Base-by-base conservation (phyloP, 768 basidiomycete genomes). In the Tricholoma flavovirens region DNA sequence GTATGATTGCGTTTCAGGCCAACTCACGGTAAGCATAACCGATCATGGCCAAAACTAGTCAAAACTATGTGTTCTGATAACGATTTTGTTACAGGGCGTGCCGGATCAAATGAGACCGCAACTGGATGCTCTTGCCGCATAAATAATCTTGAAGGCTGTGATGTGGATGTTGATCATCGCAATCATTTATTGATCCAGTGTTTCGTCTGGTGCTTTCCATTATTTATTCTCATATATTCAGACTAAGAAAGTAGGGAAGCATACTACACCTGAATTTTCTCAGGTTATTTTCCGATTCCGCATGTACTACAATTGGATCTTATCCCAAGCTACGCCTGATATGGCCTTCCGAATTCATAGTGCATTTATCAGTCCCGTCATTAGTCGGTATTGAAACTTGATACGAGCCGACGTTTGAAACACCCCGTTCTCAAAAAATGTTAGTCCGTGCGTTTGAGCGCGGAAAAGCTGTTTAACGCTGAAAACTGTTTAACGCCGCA, bases 1-100 rank as follows among this genome's bases (percentile, higher is more conserved):
- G 22, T 67, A 63, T 57, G 69, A 74, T 60, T 53, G 67, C n/a
- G 33, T 54, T 0, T 68, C 62, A 24, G 73, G 73, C 3, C 56
- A 59, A 33, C 68, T 71, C 53, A 64, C 63, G 17, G 64, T 66
- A 29, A 12, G 61, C 59, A 17, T 8, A 14, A 38, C 4, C 2
- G 10, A 10, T 51, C 9, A 11, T 1, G 26, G 17, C 15, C 22
- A 6, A n/a, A n/a, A n/a, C n/a, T n/a, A n/a, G n/a, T n/a, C n/a
- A n/a, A n/a, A n/a, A n/a, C n/a, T 33, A 26, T 14, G 32, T 14
- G 46, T 33, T 40, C 22, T 50, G 33, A 29, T 4, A 29, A n/a
- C 40, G 21, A 24, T n/a, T 52, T 14, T 45, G 32, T 11, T 51
- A 5, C 52, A 65, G 62, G 67, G 67, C 9, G 33, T 67, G 22